These are phyloP conservation scores for Candida dubliniensis DNA, from an alignment of 1,139 yeast genomes.

Conservation along the genomic window DNA sequence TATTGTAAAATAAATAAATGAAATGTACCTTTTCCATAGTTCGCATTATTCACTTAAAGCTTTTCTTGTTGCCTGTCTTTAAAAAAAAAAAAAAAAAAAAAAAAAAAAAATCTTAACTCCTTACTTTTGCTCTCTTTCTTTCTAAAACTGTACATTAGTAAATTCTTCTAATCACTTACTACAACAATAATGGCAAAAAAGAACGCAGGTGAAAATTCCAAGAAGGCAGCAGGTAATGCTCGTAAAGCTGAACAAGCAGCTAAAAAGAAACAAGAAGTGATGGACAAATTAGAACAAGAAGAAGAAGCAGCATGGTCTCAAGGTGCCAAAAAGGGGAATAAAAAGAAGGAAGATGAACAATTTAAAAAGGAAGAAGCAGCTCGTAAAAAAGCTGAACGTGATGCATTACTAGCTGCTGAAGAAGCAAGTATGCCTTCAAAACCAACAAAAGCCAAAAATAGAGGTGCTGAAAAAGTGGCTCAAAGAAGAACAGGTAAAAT, in stretches of 20 bases:
- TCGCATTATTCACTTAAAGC: conserved; percentile 2
- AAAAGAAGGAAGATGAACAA: conserved; percentile 66
- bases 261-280: conserved; percentile 58
- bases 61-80: no score
- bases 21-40: conserved; percentile 5
- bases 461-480: conserved; percentile 74
- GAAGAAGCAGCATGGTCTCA: conserved; percentile 71
- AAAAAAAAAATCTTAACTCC: neutral
- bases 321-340: conserved; percentile 69
- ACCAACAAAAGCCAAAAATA: conserved; percentile 51
- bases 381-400: conserved; percentile 64
- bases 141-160: neutral
- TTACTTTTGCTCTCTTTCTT: neutral
- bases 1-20: neutral
- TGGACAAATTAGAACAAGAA: conserved; percentile 46
- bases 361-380: conserved; percentile 65
- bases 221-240: conserved; percentile 71
- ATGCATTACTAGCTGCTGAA: conserved; percentile 59
- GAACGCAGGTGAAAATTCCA: conserved; percentile 57
- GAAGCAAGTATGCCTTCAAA: conserved; percentile 63
- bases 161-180: neutral
- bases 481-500: conserved; percentile 63
- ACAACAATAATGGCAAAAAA: conserved; percentile 50
- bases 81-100: no score
- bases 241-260: conserved; percentile 68